phyloP scores from a whole-genome alignment of 352 stramenopile species.

The Pythium angustatum region DNA sequence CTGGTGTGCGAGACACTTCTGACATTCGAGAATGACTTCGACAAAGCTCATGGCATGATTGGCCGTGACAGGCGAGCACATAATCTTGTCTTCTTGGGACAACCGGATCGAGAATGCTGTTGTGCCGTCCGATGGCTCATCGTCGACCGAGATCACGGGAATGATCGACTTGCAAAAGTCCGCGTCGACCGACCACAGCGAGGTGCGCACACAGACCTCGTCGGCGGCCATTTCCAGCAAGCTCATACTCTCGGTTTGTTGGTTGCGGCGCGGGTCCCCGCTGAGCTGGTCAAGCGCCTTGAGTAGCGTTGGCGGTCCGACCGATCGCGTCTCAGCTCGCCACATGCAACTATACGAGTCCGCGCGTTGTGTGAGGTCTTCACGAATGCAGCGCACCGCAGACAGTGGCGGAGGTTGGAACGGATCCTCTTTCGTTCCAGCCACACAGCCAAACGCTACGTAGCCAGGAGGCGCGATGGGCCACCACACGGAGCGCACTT shows the following conservation, averaged over 20 bases:
- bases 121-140: constrained; percentile 7
- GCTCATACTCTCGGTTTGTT: constrained; percentile 30
- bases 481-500: constrained; percentile 83
- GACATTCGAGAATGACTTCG: constrained; percentile 53
- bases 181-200: constrained; percentile 63
- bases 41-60: constrained; percentile 67
- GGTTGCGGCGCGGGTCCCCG: constrained; percentile 19
- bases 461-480: constrained; percentile 78
- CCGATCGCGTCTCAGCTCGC: constrained; percentile 42
- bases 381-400: constrained; percentile 63
- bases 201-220: constrained; percentile 63
- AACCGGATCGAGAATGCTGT: constrained; percentile 58
- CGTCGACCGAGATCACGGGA: constrained; percentile 67
- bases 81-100: constrained; percentile 72
- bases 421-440: constrained; percentile 77
- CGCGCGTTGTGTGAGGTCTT: constrained; percentile 73
- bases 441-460: constrained; percentile 71
- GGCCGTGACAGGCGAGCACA: constrained; percentile 66
- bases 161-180: constrained; percentile 62
- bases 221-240: constrained; percentile 33
- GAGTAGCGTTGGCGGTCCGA: constrained; percentile 31
- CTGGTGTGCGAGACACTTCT: constrained; percentile 25
- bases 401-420: constrained; percentile 66
- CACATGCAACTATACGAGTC: constrained; percentile 68
- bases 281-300: constrained; percentile 29